Percentiles rank a stretch among this genome's conserved stretches.
These are phyloP conservation scores for Metarhizium album DNA, from an alignment of 2,329 filamentous ascomycete species.

Conservation along the genomic window DNA sequence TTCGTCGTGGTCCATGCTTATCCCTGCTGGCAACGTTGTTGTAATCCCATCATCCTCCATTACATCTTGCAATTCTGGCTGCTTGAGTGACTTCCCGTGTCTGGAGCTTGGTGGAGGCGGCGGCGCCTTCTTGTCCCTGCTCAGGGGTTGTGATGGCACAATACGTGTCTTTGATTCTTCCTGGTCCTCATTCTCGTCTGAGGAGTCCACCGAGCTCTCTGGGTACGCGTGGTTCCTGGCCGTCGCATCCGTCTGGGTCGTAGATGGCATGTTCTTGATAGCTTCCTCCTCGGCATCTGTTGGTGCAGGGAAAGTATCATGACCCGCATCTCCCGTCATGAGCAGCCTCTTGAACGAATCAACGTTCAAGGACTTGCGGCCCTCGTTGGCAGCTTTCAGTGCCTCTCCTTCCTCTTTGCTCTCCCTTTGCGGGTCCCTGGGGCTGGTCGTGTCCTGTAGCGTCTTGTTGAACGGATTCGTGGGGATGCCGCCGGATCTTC, in stretches of 20 bases:
- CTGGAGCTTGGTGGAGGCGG: conserved; percentile 64
- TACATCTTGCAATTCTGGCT: background rate
- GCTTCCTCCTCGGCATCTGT: background rate
- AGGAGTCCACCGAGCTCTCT: conserved; percentile 1
- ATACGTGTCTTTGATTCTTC: background rate
- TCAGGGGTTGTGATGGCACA: background rate
- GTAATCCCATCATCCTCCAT: background rate
- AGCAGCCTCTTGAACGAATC: conserved; percentile 68
- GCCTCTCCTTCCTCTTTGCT: conserved; percentile 19
- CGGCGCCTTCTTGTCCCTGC: conserved; percentile 48
- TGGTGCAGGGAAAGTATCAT: conserved; percentile 2
- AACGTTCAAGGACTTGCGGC: conserved; percentile 53
- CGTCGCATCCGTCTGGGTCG: background rate
- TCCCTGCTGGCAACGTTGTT: conserved; percentile 40
- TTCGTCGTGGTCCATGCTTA: conserved; percentile 33
- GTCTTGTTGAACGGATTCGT: conserved; percentile 44
- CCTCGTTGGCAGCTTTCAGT: conserved; percentile 21
- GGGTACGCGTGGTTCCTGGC: background rate
- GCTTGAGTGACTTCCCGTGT: conserved; percentile 63
- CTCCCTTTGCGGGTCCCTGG: conserved; percentile 20
- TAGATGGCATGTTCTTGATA: background rate
- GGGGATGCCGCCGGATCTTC: conserved; percentile 6
- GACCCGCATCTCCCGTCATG: conserved; percentile 55
- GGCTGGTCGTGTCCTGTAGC: conserved; percentile 37
- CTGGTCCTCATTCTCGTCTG: conserved; percentile 2